Conservation (phyloP, 2,329 filamentous ascomycete species). For the Fusarium torulosum region DNA sequence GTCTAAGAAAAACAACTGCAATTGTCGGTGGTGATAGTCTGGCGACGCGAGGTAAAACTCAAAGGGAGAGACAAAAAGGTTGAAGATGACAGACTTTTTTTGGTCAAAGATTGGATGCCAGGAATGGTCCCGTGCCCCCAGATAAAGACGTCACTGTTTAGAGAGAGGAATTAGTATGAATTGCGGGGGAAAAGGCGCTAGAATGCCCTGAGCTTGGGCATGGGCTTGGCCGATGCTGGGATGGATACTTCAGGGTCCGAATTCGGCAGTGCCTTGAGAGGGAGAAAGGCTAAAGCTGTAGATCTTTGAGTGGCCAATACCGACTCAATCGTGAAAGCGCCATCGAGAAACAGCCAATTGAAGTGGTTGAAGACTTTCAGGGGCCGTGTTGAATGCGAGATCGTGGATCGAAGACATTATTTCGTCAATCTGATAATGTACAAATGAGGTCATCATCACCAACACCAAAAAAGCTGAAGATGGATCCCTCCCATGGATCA, state of each 20-base stretch:
- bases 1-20: neutral
- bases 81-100: slow-evolving; percentile 44
- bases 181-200: slow-evolving; percentile 33
- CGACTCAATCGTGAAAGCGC: neutral
- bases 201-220: slow-evolving; percentile 23
- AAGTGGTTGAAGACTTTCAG: slow-evolving; percentile 1
- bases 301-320: slow-evolving; percentile 24
- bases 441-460: slow-evolving; percentile 29
- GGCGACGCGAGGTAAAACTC: slow-evolving; percentile 21
- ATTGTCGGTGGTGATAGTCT: neutral
- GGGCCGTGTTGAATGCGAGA: slow-evolving; percentile 1
- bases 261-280: slow-evolving; percentile 11
- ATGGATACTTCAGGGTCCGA: slow-evolving; percentile 26
- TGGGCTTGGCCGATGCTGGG: slow-evolving; percentile 3
- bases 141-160: slow-evolving; percentile 45
- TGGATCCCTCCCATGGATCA: slow-evolving; percentile 11
- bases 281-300: slow-evolving; percentile 18
- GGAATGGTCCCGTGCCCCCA: slow-evolving; percentile 42
- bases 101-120: slow-evolving; percentile 35
- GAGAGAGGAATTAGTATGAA: slow-evolving; percentile 24
- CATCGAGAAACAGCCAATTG: slow-evolving; percentile 19
- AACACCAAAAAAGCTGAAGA: slow-evolving; percentile 26
- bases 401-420: slow-evolving; percentile 1
- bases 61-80: slow-evolving; percentile 40
- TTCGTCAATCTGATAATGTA: slow-evolving; percentile 14